Base-by-base conservation (phyloP, 768 basidiomycete species). In the Boletellus emodensis region DNA sequence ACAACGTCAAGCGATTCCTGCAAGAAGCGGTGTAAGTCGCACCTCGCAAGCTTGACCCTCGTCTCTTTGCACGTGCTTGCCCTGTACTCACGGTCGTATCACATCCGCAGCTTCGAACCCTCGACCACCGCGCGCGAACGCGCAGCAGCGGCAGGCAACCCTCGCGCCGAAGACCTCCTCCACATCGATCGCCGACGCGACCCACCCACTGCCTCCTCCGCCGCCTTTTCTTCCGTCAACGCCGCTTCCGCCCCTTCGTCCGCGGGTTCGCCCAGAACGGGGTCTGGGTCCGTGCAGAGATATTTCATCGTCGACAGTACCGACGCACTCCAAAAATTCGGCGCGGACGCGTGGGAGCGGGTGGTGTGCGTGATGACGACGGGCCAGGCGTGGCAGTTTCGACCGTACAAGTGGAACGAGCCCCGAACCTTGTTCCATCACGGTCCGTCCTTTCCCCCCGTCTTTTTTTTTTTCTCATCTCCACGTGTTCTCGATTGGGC, bases 281-380 rank as follows among this genome's bases (percentile, higher is more conserved):
- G 36, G 1, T 14, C 52, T 0, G 58, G 61, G 6, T 61, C 53
- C 14, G 76, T 74, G 1, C 81, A 82, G 14, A 74, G 83, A 36
- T 97, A 94, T 64, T 87, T 87, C 57, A 83, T 96, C 8, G 87
- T 99, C 32, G 94, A 99, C 67, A 85, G 87, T 18, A 87, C 90
- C 0, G 95, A 99, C 59, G 93, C 95, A 1, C 72, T 99, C 20
- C 79, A 82, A 32, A 97, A 97, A 70, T 94, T 99, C 56, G 89
- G 88, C 5, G 76, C 87, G 4, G 94, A 96, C 53, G 88, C 92
- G 2, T 97, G 95, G 94, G 94, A 97, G 49, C 81, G 95, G 34
- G 96, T 99, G 5, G 87, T 96, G 4, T 96, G 94, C 57, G 95
- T 99, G 14, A 87, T 96, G 83, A 98, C 96, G 9, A 99, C 96